These are phyloP conservation scores for Euphorbia lathyris DNA, from an alignment of 345 rosid genomes.

Conservation along the genomic window DNA sequence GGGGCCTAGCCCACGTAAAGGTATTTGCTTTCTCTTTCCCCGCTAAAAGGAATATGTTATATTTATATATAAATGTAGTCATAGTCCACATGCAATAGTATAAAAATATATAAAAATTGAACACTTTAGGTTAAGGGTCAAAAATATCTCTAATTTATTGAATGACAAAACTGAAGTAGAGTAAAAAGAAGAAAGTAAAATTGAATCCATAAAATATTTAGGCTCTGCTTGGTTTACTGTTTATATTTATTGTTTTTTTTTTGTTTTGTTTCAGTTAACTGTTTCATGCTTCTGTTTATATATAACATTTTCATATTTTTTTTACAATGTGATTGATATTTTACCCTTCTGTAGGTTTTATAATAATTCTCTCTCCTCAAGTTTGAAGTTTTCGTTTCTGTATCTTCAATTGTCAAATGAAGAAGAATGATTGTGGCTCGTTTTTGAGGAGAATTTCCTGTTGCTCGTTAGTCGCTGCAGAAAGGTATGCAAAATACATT, in stretches of 20 bases:
- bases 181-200: too few relatives aligned
- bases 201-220: too few relatives aligned
- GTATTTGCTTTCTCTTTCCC: too few relatives aligned
- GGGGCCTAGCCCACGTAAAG: too few relatives aligned
- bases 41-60: not conserved
- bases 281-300: too few relatives aligned
- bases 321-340: not conserved
- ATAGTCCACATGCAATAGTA: not conserved
- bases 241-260: too few relatives aligned
- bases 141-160: too few relatives aligned
- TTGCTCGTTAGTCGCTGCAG: not conserved
- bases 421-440: not conserved
- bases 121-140: not conserved
- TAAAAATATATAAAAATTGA: not conserved
- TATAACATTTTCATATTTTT: not conserved
- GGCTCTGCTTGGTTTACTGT: too few relatives aligned
- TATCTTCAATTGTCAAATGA: constrained; percentile 6
- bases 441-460: not conserved
- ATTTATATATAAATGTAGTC: not conserved
- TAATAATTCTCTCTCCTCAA: not conserved
- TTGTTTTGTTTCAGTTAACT: too few relatives aligned
- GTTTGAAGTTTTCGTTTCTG: constrained; percentile 8
- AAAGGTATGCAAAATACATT: constrained; percentile 2
- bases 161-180: too few relatives aligned
- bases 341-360: constrained; percentile 1